Conservation (phyloP, 257 asterid genomes). For the Jaltomata sinuosa region DNA sequence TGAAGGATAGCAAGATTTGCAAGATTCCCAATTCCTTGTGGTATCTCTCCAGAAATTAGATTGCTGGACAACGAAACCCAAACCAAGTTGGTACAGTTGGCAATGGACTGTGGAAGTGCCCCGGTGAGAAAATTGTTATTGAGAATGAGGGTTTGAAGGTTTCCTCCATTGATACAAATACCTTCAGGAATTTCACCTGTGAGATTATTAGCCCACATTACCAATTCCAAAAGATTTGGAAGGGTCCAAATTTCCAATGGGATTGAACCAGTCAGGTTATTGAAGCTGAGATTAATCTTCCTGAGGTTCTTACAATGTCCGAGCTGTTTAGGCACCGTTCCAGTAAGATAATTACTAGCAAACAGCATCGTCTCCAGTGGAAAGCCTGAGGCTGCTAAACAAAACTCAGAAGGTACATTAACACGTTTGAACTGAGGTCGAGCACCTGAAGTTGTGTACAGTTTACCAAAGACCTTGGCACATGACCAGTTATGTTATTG, state of each 20-base stretch:
- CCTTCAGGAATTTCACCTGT: slow-evolving; percentile 75
- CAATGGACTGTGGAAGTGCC: slow-evolving; percentile 58
- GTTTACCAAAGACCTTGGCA: slow-evolving; percentile 53
- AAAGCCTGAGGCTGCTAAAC: slow-evolving; percentile 30
- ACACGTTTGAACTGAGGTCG: slow-evolving; percentile 69
- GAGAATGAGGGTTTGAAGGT: slow-evolving; percentile 78
- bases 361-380: slow-evolving; percentile 48
- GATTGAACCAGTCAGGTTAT: slow-evolving; percentile 42
- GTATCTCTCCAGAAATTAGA: slow-evolving; percentile 56
- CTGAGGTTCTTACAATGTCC: slow-evolving; percentile 47
- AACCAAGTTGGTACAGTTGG: slow-evolving; percentile 69
- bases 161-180: slow-evolving; percentile 71
- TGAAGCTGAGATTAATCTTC: slow-evolving; percentile 82
- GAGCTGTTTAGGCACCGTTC: slow-evolving; percentile 55
- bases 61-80: slow-evolving; percentile 88
- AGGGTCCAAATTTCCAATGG: slow-evolving; percentile 67
- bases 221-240: slow-evolving; percentile 57
- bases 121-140: slow-evolving; percentile 72
- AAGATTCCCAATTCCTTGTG: slow-evolving; percentile 60
- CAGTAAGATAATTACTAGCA: slow-evolving; percentile 57
- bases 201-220: slow-evolving; percentile 84
- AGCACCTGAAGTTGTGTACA: slow-evolving; percentile 51
- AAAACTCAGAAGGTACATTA: slow-evolving; percentile 62
- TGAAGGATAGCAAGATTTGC: slow-evolving; percentile 78
- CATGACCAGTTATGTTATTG: slow-evolving; percentile 65